These are phyloP conservation scores for Castanea crenata DNA, from an alignment of 306 rosid species.

Conservation along the genomic window DNA sequence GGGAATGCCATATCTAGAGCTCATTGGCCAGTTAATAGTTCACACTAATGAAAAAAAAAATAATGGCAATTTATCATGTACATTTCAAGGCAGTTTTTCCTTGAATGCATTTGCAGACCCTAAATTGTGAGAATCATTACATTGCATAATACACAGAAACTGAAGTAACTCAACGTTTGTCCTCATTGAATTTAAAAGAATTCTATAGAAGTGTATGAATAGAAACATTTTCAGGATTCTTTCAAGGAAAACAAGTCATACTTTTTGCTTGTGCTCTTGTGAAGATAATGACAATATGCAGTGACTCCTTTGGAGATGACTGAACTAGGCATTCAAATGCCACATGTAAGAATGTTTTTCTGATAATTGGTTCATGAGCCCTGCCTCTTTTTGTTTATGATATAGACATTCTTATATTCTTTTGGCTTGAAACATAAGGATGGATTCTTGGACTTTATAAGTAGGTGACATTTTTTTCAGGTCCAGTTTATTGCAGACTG, in stretches of 20 bases:
- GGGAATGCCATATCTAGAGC: no score
- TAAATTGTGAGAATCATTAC: background rate
- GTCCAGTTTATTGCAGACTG: no score
- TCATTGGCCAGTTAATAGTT: background rate
- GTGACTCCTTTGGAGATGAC: background rate
- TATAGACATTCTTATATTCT: background rate
- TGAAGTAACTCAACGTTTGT: background rate
- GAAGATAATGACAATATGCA: background rate
- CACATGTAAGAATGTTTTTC: background rate
- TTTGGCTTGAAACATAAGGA: background rate
- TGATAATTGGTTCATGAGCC: background rate
- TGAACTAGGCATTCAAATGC: background rate
- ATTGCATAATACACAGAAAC: background rate
- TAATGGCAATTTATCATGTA: background rate
- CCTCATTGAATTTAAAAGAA: background rate
- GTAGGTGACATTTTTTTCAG: no score
- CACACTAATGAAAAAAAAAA: background rate
- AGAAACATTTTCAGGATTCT: background rate
- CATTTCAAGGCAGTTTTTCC: background rate
- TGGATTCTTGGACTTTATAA: no score
- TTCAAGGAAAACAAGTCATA: background rate
- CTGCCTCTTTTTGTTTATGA: background rate
- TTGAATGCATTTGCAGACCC: background rate
- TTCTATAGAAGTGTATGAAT: background rate
- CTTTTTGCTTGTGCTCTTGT: background rate